Percentiles rank a stretch among this genome's conserved stretches.
Evolutionary conservation across 768 basidiomycete species (phyloP).

Genomic region (Mycena olivaceomarginata): DNA sequence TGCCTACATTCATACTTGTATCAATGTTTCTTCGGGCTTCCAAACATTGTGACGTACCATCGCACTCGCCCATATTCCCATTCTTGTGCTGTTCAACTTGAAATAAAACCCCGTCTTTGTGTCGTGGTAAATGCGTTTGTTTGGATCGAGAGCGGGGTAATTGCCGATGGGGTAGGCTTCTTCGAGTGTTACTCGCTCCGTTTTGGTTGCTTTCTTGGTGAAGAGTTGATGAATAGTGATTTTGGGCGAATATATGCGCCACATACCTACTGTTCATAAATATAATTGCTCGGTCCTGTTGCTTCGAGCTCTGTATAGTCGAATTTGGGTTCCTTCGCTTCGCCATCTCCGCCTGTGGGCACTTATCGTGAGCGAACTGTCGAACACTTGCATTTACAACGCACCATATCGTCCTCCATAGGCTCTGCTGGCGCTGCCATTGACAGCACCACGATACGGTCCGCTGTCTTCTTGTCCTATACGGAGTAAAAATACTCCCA

Average conservation of each 20-base stretch:
- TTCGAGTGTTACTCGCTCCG: background rate
- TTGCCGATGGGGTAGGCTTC: background rate
- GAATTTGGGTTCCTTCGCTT: background rate
- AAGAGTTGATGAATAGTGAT: no score
- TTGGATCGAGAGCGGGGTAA: background rate
- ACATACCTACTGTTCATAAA: background rate
- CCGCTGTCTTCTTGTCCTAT: no score
- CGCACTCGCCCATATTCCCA: background rate
- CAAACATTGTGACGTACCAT: background rate
- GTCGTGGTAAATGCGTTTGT: background rate
- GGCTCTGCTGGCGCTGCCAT: background rate
- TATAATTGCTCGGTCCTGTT: background rate
- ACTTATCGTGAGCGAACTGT: background rate
- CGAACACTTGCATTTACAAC: background rate
- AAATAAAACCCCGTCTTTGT: background rate
- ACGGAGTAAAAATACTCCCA: no score
- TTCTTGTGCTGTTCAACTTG: background rate
- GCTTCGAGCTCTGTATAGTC: background rate
- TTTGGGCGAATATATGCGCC: no score
- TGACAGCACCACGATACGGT: background rate
- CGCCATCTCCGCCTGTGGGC: background rate
- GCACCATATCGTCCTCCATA: background rate
- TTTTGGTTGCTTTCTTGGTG: background rate
- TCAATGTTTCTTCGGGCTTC: background rate
- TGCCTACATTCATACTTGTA: background rate